Base-by-base conservation (phyloP, 2,329 filamentous ascomycete species). In the Myriangium duriaei region DNA sequence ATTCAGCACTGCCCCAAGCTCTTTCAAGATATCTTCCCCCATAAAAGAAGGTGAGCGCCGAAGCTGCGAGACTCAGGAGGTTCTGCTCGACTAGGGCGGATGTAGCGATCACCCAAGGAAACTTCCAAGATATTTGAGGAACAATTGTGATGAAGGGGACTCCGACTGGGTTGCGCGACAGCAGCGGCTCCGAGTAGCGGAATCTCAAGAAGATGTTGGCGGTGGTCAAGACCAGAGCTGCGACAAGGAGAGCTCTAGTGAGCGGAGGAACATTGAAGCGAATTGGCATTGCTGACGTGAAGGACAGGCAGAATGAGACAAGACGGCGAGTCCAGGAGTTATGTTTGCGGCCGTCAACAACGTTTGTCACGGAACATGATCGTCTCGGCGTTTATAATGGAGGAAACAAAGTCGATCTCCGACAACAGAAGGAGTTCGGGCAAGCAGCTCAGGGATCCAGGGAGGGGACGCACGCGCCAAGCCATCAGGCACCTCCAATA, bases 21-120 rank as follows among this genome's bases (percentile, higher is more conserved):
- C 91, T 72, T 69, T 98, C 91, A 14, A 98, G 74, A 59, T 98
- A 98, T 51, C 86, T 77, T 7, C 91, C 91, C 39, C 88, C 88
- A 64, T 94, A 84, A 60, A 87, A 93, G 38, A 96, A 63, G 1
- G 87, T 87, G 30, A 79, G 65, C 17, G 71, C 78, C 33, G 84
- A 85, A 41, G 93, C 75, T 16, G 74, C 63, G 30, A 95, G 69
- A 9, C 85, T 93, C 53, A 94, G 81, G 50, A 96, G 68, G 58
- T 96, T 96, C 60, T 84, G 81, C 65, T 98, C 91, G 34, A 95
- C 85, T 40, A 95, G 71, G 0, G 86, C 83, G 2, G 86, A 81
- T 2, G 83, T 82, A 40, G 92, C 51, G 47, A 94, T 81, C 1
- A 86, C 92, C 91, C 91, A 98, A 1, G 91, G 91, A 55, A 93